A percentile compares a stretch with the other conserved stretches of the same genome.
These are phyloP conservation scores for Dalbergia cultrata DNA, from an alignment of 306 rosid species.

Conservation along the genomic window DNA sequence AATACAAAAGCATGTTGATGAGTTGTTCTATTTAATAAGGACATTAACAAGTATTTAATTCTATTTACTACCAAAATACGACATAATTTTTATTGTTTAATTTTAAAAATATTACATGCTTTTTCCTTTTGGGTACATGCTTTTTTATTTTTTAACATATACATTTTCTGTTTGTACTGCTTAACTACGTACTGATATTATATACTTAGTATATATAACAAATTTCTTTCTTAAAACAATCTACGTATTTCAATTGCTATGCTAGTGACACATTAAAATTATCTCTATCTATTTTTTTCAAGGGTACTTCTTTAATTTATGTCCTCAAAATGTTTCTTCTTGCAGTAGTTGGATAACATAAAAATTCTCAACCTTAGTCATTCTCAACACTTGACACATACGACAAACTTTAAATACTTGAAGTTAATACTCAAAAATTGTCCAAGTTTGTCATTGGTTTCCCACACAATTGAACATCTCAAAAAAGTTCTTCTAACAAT, in stretches of 20 bases:
- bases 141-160: too few species aligned
- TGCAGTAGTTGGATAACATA: slow-evolving; percentile 35
- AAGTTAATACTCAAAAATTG: slow-evolving; percentile 41
- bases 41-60: too few species aligned
- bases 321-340: not conserved
- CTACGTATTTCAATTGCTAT: not conserved
- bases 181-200: too few species aligned
- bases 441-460: slow-evolving; percentile 5
- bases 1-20: too few species aligned
- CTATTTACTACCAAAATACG: too few species aligned
- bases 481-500: not conserved
- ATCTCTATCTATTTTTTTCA: not conserved
- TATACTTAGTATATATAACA: too few species aligned
- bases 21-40: too few species aligned
- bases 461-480: slow-evolving; percentile 28
- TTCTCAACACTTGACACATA: slow-evolving; percentile 20
- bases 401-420: slow-evolving; percentile 37
- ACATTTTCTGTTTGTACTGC: too few species aligned
- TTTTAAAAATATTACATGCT: too few species aligned
- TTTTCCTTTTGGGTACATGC: too few species aligned
- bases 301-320: not conserved
- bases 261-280: not conserved
- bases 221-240: too few species aligned
- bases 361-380: slow-evolving; percentile 46
- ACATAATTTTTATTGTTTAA: too few species aligned